A percentile compares a stretch with the other conserved stretches of the same genome.
Evolutionary conservation across 257 asterid genomes (phyloP).

Genomic region (Asclepias syriaca): DNA sequence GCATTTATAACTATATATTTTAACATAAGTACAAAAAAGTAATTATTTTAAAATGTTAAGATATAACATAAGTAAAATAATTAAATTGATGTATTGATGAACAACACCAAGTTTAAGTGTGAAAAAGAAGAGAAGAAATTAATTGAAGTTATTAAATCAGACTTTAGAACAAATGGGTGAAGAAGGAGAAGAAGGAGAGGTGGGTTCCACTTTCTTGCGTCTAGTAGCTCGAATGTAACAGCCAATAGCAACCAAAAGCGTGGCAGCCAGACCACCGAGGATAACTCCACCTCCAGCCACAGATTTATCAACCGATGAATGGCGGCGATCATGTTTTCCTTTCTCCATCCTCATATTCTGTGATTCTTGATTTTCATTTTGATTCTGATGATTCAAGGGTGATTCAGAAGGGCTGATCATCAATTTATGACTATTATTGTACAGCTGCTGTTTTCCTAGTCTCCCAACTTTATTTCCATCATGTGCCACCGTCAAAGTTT

Average conservation of each 20-base stretch:
- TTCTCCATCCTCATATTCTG: constrained; percentile 4
- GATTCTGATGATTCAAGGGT: constrained; percentile 4
- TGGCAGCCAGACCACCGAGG: constrained; percentile 29
- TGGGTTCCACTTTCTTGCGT: constrained; percentile 25
- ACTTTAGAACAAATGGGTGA: constrained; percentile 15
- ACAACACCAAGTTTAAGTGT: neutral
- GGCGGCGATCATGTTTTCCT: constrained; percentile 11
- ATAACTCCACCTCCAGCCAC: constrained; percentile 34
- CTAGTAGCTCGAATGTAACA: constrained; percentile 66
- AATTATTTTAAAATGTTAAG: too few species aligned
- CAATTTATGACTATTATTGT: neutral
- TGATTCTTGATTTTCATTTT: neutral
- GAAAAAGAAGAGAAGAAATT: too few species aligned
- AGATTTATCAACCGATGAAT: constrained; percentile 18
- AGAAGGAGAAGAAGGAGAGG: constrained; percentile 20
- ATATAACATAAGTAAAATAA: too few species aligned
- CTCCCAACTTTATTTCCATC: constrained; percentile 8
- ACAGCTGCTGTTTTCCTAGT: constrained; percentile 17
- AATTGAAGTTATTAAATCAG: neutral
- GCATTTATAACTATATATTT: too few species aligned
- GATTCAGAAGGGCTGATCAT: constrained; percentile 3
- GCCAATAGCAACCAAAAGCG: constrained; percentile 44
- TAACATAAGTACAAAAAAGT: too few species aligned
- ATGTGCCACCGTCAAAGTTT: constrained; percentile 7
- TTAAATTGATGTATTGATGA: neutral